Evolutionary conservation across 1,284 basidiomycete genomes (phyloP).

Genomic region (Pyrrhoderma lamaoense): DNA sequence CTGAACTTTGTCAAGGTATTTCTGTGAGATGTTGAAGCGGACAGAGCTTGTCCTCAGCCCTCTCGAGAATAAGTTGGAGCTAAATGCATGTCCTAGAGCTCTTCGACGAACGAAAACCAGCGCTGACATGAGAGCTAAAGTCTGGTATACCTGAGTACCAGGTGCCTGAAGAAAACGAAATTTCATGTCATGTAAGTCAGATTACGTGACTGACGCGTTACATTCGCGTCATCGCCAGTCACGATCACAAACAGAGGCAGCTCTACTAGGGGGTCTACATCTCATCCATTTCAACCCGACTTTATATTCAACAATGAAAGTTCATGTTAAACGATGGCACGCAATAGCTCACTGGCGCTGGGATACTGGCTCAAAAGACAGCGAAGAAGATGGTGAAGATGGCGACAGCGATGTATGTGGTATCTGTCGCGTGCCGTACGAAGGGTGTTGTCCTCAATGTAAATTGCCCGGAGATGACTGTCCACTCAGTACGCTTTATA

Average conservation of each 20-base stretch:
- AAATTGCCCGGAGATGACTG: slow-evolving; percentile 96
- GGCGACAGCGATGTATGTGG: slow-evolving; percentile 84
- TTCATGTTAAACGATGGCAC: slow-evolving; percentile 75
- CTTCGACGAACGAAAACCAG: not conserved
- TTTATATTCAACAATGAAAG: slow-evolving; percentile 51
- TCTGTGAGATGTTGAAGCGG: slow-evolving; percentile 21
- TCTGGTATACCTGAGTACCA: too few species aligned
- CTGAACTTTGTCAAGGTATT: slow-evolving; percentile 42
- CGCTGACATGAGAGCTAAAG: too few species aligned
- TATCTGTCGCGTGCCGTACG: slow-evolving; percentile 86
- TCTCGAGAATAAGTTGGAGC: not conserved
- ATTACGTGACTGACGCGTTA: too few species aligned
- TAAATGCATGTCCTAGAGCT: not conserved
- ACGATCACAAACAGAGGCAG: too few species aligned
- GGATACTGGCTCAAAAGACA: slow-evolving; percentile 52
- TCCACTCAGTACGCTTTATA: slow-evolving; percentile 62
- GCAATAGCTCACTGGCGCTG: slow-evolving; percentile 85
- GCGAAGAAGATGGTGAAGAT: slow-evolving; percentile 43
- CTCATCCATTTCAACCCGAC: too few species aligned
- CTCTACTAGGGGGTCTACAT: too few species aligned
- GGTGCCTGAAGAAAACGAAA: too few species aligned
- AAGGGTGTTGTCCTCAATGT: slow-evolving; percentile 89
- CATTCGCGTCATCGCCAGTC: too few species aligned
- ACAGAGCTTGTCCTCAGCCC: not conserved
- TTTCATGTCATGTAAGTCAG: too few species aligned